phyloP scores from a whole-genome alignment of 2,329 filamentous ascomycete species.

The Pseudogymnoascus sp. region DNA sequence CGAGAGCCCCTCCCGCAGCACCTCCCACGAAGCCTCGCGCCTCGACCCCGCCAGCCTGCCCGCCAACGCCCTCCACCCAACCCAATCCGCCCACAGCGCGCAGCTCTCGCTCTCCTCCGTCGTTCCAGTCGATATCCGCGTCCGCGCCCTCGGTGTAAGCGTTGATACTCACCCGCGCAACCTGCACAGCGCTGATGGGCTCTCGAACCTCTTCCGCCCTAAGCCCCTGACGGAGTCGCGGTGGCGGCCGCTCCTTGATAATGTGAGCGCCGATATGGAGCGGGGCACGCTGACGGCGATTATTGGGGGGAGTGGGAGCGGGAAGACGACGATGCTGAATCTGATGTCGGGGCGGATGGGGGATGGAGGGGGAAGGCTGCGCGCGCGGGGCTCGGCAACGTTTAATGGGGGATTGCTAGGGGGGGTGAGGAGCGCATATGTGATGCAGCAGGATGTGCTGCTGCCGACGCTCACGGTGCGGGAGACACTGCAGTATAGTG shows the following conservation, averaged over 20 bases:
- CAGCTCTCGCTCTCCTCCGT: slow-evolving; percentile 38
- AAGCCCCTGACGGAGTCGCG: slow-evolving; percentile 21
- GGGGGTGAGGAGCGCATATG: slow-evolving; percentile 56
- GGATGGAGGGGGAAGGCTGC: slow-evolving; percentile 40
- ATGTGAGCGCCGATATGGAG: slow-evolving; percentile 55
- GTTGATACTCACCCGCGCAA: slow-evolving; percentile 52
- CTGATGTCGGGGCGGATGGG: slow-evolving; percentile 61
- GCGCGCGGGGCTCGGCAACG: slow-evolving; percentile 45
- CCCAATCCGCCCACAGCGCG: slow-evolving; percentile 16
- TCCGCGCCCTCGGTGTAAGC: slow-evolving; percentile 46
- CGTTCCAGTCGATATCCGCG: slow-evolving; percentile 45
- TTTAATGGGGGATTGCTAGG: slow-evolving; percentile 53
- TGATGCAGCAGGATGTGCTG: slow-evolving; percentile 69
- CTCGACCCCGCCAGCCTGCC: background rate
- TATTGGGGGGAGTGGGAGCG: slow-evolving; percentile 65
- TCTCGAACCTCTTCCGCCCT: slow-evolving; percentile 29
- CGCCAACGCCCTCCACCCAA: background rate
- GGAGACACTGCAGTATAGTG: slow-evolving; percentile 66
- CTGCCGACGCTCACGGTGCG: slow-evolving; percentile 66
- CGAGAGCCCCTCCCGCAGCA: background rate
- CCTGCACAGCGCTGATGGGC: slow-evolving; percentile 38
- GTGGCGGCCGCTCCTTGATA: slow-evolving; percentile 46
- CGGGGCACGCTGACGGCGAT: slow-evolving; percentile 66
- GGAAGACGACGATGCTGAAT: slow-evolving; percentile 66
- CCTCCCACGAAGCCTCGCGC: background rate